Evolutionary conservation across 805 yeast genomes (phyloP).

Genomic region (Maudiozyma barnettii): DNA sequence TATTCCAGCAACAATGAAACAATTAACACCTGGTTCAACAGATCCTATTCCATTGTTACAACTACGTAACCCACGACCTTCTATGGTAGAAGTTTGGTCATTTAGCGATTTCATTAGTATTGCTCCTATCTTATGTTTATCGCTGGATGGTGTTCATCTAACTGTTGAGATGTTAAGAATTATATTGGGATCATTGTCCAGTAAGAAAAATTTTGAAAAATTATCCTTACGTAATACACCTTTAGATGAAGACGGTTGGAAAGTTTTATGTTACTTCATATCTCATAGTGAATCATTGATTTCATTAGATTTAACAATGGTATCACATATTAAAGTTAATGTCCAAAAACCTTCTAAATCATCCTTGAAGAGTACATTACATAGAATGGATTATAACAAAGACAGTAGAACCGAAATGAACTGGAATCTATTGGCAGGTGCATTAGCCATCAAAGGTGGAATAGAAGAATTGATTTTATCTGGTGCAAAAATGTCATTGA

Average conservation of each 20-base stretch:
- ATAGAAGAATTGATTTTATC: conserved; percentile 71
- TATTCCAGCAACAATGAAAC: conserved; percentile 79
- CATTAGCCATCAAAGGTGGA: conserved; percentile 66
- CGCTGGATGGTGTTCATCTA: conserved; percentile 70
- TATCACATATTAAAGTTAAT: conserved; percentile 30
- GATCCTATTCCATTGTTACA: conserved; percentile 77
- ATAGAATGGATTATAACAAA: conserved; percentile 32
- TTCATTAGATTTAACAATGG: conserved; percentile 54
- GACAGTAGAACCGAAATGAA: conserved; percentile 59
- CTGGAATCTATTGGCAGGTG: conserved; percentile 72
- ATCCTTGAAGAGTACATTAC: conserved; percentile 18
- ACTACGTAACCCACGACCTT: conserved; percentile 77
- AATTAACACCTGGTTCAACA: conserved; percentile 60
- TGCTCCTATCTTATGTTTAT: conserved; percentile 70
- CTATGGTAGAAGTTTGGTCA: conserved; percentile 76
- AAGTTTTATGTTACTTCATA: conserved; percentile 64
- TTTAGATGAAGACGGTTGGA: conserved; percentile 72
- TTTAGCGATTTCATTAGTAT: conserved; percentile 81
- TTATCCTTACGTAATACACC: conserved; percentile 73
- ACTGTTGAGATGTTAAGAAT: conserved; percentile 68
- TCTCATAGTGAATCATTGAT: conserved; percentile 50
- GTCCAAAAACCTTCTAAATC: conserved; percentile 33
- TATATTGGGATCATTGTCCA: conserved; percentile 53
- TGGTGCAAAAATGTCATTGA: conserved; percentile 60
- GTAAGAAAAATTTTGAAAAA: conserved; percentile 57